Evolutionary conservation across 805 yeast genomes (phyloP), one percentile per base, ranked within the genome.

Genomic region (Candida boleticola): DNA sequence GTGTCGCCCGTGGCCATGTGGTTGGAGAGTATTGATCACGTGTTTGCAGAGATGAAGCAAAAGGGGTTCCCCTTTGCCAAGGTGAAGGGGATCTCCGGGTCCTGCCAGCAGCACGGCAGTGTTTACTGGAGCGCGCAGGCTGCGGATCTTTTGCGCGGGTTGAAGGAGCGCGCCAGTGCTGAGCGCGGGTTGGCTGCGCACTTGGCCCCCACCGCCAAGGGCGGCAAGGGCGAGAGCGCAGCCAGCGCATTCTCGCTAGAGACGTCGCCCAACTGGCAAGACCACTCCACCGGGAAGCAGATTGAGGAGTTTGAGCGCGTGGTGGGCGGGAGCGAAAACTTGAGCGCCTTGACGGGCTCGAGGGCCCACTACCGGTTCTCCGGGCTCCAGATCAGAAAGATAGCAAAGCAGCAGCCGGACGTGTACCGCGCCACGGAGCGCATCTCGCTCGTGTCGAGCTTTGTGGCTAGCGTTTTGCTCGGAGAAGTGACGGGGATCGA

Each of bases 31-130:
- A 52, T 89, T 25, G 92, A 90, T 54, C 56, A 77, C 42, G 63
- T 86, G 3, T 74, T 89, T 43, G 61, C 51, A 10, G 63, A 66
- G 56, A 75, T 83, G 80, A 58, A 67, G 47, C 36, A 54, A 1
- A 76, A 74, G 25, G 52, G 60, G 0, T 80, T 87, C 51, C 85
- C 83, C 5, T 79, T 89, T 51, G 52, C 61, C 1, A 54, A 63
- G 30, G 89, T 89, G 13, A 69, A 53, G 31, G 89, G 85, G 1
- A 74, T 89, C 38, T 76, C 85, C 34, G 97, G 97, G 0, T 88
- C 95, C 0, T 85, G 95, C 43, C 96, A 89, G 63, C 97, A 89
- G 55, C 97, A 89, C 56, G 97, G 96, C 0, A 84, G 95, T 2
- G 89, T 90, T 2, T 89, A 71, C 55, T 87, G 95, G 92, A 31